Conservation (phyloP, 257 asterid species). For the Thymus quinquecostatus region DNA sequence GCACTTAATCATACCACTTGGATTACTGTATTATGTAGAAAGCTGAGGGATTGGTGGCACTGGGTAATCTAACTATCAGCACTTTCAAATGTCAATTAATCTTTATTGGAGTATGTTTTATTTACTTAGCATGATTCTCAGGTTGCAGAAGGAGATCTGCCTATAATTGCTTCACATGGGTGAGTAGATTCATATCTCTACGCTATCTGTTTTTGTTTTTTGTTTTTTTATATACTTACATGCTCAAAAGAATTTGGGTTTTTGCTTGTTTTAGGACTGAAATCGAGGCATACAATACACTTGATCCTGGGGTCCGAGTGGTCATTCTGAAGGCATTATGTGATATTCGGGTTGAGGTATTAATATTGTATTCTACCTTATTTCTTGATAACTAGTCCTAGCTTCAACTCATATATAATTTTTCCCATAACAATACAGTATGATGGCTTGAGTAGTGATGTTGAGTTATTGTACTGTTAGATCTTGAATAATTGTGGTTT, state of each 20-base stretch:
- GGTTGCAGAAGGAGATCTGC: constrained; percentile 98
- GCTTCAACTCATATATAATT: not conserved
- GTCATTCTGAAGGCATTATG: constrained; percentile 94
- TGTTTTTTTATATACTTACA: constrained; percentile 13
- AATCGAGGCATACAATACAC: constrained; percentile 73
- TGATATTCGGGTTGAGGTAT: constrained; percentile 99
- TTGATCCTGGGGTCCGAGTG: constrained; percentile 92
- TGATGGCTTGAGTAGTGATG: constrained; percentile 18
- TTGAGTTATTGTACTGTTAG: constrained; percentile 24
- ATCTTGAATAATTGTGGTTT: constrained; percentile 4
- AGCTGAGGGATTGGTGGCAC: constrained; percentile 98
- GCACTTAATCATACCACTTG: constrained; percentile 91
- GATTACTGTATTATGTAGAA: constrained; percentile 94
- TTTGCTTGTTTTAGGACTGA: constrained; percentile 66
- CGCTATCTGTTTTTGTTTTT: constrained; percentile 9
- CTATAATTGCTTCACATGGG: constrained; percentile 98
- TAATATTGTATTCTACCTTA: not conserved
- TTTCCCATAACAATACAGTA: not conserved
- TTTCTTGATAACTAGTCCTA: constrained; percentile 21
- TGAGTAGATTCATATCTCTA: constrained; percentile 42
- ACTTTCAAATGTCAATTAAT: not conserved
- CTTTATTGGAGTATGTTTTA: constrained; percentile 3
- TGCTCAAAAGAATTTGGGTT: constrained; percentile 23
- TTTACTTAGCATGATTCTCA: constrained; percentile 34
- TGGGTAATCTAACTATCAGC: constrained; percentile 67